These are phyloP conservation scores for Lanmaoa pseudosensibilis DNA, from an alignment of 768 basidiomycete genomes.

Conservation along the genomic window DNA sequence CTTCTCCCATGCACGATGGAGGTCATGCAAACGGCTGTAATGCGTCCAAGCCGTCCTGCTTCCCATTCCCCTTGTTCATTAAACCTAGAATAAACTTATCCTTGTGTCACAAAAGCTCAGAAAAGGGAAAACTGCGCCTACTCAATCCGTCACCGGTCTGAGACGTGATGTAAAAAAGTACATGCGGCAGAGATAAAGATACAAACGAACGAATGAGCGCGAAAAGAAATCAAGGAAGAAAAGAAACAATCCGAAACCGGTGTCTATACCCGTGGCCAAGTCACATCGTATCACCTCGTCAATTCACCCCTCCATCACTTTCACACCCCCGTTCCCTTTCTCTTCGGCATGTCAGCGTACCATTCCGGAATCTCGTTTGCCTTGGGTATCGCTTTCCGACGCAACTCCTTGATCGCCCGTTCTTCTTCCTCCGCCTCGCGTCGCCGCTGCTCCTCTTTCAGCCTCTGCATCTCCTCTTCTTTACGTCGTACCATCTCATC, in stretches of 20 bases:
- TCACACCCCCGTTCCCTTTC: conserved; percentile 31
- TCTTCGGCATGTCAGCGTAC: conserved; percentile 72
- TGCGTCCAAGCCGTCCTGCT: conserved; percentile 19
- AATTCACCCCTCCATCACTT: conserved; percentile 6
- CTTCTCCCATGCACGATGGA: conserved; percentile 19
- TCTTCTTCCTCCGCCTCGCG: conserved; percentile 57
- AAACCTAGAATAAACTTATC: conserved; percentile 24
- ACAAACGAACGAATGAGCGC: background rate
- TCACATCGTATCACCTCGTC: conserved; percentile 14
- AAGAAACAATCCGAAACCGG: background rate
- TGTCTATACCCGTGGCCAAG: conserved; percentile 7
- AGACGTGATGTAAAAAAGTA: conserved; percentile 17
- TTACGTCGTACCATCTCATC: conserved; percentile 57
- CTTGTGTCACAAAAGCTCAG: conserved; percentile 8
- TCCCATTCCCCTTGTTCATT: conserved; percentile 23
- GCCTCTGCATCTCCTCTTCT: conserved; percentile 51
- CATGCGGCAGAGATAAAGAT: conserved; percentile 20
- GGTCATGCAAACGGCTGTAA: conserved; percentile 19
- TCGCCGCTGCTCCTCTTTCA: conserved; percentile 47
- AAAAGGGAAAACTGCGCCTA: conserved; percentile 1
- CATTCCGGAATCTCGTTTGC: conserved; percentile 76
- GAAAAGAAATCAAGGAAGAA: conserved; percentile 8
- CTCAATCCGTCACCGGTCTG: conserved; percentile 1
- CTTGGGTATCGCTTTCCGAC: conserved; percentile 62
- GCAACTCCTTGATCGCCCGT: conserved; percentile 56